Conservation (phyloP, 2,329 filamentous ascomycete genomes). For the Penicillium sp. region DNA sequence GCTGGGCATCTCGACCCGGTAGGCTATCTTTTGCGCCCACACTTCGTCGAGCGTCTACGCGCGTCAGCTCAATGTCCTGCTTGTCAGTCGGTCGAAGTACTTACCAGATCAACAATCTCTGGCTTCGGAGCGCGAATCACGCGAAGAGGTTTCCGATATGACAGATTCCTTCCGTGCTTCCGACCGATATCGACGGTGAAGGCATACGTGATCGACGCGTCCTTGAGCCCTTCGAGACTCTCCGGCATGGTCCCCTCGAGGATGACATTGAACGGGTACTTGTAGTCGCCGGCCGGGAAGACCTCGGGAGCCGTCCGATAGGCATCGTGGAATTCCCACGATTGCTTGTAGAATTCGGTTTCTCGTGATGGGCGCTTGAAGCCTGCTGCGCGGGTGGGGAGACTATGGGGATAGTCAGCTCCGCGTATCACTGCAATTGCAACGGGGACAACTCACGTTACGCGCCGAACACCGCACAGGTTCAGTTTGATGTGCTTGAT, state of each 20-base stretch:
- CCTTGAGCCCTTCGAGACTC: background rate
- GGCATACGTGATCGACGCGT: background rate
- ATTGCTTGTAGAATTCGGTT: background rate
- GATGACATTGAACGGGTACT: constrained; percentile 2
- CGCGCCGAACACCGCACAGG: background rate
- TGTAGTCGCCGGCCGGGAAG: background rate
- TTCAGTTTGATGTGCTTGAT: background rate
- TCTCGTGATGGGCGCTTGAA: background rate
- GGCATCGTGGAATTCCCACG: constrained; percentile 2
- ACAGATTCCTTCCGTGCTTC: background rate
- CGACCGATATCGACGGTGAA: constrained; percentile 7
- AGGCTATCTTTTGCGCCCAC: constrained; percentile 5
- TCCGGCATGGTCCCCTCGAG: constrained; percentile 5
- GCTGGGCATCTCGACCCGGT: constrained; percentile 1
- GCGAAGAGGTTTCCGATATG: background rate
- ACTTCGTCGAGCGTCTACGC: constrained; percentile 2
- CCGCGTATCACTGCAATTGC: background rate
- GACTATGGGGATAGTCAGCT: background rate
- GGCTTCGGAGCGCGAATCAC: background rate
- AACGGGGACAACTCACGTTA: background rate
- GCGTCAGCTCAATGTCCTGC: background rate
- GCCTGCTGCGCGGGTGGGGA: background rate
- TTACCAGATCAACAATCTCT: background rate
- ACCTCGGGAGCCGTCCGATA: background rate
- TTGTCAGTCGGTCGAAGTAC: background rate